phyloP scores from a whole-genome alignment of 345 rosid species.

The Eucalyptus victrix region DNA sequence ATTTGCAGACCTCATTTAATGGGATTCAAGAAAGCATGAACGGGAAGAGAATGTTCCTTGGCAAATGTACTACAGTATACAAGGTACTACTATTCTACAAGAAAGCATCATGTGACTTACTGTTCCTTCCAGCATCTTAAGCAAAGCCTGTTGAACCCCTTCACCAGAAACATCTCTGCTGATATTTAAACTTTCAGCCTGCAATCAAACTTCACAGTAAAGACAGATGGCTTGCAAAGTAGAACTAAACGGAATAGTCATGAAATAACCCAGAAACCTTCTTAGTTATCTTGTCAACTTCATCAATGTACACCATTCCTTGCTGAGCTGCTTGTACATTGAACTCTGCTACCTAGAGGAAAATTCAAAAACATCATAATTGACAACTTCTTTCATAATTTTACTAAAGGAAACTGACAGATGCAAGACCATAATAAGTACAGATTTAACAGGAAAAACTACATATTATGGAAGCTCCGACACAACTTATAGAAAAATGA shows the following conservation, averaged over 20 bases:
- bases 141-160: slow-evolving; percentile 94
- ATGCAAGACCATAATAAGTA: background rate
- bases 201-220: slow-evolving; percentile 3
- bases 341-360: slow-evolving; percentile 69
- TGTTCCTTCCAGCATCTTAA: slow-evolving; percentile 96
- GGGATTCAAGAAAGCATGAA: background rate
- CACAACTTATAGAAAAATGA: background rate
- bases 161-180: slow-evolving; percentile 98
- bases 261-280: slow-evolving; percentile 27
- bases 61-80: background rate
- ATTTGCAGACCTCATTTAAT: background rate
- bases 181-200: slow-evolving; percentile 92
- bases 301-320: slow-evolving; percentile 93
- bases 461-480: background rate
- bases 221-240: background rate
- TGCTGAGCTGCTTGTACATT: slow-evolving; percentile 97
- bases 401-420: background rate
- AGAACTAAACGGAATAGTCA: background rate
- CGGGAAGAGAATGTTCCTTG: background rate
- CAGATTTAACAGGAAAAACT: background rate
- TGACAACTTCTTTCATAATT: background rate
- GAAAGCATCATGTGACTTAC: slow-evolving; percentile 38
- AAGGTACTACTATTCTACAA: background rate
- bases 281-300: slow-evolving; percentile 95
- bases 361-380: background rate